These are phyloP conservation scores for Hericium alpestre DNA, from an alignment of 768 basidiomycete genomes.

Conservation along the genomic window DNA sequence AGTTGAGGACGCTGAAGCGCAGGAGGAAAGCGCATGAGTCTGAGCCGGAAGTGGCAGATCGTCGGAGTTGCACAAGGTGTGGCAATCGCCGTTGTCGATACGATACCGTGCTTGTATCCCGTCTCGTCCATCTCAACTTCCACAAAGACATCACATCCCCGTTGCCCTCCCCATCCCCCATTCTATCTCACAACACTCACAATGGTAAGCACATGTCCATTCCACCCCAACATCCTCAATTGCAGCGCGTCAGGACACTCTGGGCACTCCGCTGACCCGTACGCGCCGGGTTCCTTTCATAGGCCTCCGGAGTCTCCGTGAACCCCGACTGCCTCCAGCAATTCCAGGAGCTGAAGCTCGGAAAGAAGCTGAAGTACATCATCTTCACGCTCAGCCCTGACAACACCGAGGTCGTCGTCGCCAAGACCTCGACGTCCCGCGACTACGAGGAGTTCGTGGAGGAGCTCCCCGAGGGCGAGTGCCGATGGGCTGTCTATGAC, in stretches of 20 bases:
- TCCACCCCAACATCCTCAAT: neutral
- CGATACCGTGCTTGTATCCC: slow-evolving; percentile 11
- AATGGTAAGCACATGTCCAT: neutral
- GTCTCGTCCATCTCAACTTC: neutral
- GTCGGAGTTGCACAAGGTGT: slow-evolving; percentile 14
- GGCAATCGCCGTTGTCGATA: slow-evolving; percentile 21
- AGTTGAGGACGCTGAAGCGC: neutral
- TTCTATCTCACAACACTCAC: neutral
- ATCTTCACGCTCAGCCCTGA: slow-evolving; percentile 57
- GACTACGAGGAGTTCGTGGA: slow-evolving; percentile 66
- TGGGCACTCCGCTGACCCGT: neutral
- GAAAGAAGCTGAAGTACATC: slow-evolving; percentile 75
- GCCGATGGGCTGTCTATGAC: slow-evolving; percentile 90
- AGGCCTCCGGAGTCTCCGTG: slow-evolving; percentile 63
- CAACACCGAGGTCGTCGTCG: slow-evolving; percentile 66
- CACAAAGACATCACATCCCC: neutral
- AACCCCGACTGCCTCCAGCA: slow-evolving; percentile 43
- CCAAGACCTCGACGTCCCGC: slow-evolving; percentile 41
- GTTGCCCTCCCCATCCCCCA: neutral
- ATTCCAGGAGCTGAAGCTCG: slow-evolving; percentile 66
- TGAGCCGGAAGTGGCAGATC: slow-evolving; percentile 2
- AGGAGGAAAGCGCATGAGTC: neutral
- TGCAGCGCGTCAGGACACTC: neutral
- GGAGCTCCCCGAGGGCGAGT: slow-evolving; percentile 64
- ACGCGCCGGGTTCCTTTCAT: neutral